phyloP scores from a whole-genome alignment of 2,329 filamentous ascomycete genomes.

The Acrocalymma vagum region DNA sequence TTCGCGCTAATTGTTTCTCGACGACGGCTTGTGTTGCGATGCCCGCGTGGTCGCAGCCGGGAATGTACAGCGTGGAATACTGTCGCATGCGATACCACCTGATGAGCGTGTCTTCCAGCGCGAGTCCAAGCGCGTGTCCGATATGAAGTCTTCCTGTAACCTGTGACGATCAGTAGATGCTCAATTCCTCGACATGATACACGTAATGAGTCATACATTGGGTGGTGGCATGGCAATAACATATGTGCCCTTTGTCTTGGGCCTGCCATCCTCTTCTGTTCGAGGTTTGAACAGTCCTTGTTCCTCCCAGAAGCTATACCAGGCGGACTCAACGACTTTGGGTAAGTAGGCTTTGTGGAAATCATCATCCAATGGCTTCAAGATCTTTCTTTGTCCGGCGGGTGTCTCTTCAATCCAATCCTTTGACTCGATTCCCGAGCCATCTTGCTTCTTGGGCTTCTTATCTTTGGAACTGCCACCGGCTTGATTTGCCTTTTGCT shows the following conservation, averaged over 20 bases:
- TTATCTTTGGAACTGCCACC: conserved; percentile 76
- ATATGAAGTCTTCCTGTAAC: too few relatives aligned
- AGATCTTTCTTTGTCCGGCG: conserved; percentile 80
- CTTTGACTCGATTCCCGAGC: conserved; percentile 69
- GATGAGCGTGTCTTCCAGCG: conserved; percentile 87
- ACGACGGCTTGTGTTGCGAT: conserved; percentile 97
- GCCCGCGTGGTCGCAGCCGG: conserved; percentile 94
- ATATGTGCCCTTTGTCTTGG: conserved; percentile 84
- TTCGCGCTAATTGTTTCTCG: conserved; percentile 94
- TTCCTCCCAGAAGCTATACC: conserved; percentile 97
- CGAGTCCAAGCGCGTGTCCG: conserved; percentile 87
- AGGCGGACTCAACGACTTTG: conserved; percentile 86
- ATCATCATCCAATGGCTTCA: conserved; percentile 78
- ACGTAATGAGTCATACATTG: conserved; percentile 92
- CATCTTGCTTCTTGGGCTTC: conserved; percentile 77
- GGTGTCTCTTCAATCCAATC: conserved; percentile 79
- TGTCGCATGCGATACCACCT: conserved; percentile 91
- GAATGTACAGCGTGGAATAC: conserved; percentile 86
- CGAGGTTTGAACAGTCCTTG: conserved; percentile 91
- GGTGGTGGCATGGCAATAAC: conserved; percentile 94
- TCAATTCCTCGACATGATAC: too few relatives aligned
- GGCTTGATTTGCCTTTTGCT: conserved; percentile 85
- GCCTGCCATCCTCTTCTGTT: conserved; percentile 76
- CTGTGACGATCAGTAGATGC: too few relatives aligned
- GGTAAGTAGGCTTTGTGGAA: conserved; percentile 93